Base-by-base conservation (phyloP, 108 stramenopile species). In the Epipyxis sp. region DNA sequence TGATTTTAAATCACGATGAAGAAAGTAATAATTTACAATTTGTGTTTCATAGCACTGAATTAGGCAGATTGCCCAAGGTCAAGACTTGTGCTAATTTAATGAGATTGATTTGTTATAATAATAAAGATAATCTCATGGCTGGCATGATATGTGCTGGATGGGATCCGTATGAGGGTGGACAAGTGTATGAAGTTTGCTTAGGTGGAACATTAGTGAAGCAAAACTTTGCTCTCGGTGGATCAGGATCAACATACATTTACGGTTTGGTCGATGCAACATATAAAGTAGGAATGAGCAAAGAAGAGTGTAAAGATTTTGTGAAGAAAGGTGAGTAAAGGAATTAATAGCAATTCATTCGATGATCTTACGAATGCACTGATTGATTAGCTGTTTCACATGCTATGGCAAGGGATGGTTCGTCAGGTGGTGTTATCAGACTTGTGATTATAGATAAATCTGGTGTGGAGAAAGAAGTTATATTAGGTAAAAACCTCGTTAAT, bases 131-230 rank as follows among this genome's bases (percentile, higher is more conserved):
- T 40, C 87, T 99, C 43, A 82, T 91, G 81, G 98, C 95, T 35
- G 96, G 95, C 54, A 92, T 97, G 72, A 99, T 99, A 83, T 86
- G 94, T n/a, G 96, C 90, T 0, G 98, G 98, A 39, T 96, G 93
- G 93, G 96, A 97, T 83, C 87, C 90, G 0, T 93, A 95, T 41
- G 89, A 93, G 34, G 92, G 92, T 20, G 94, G 94, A 3, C 76
- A 67, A n/a, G 88, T 90, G 57, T 90, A 95, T 85, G 90, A 87
- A 77, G 92, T 98, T 74, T 91, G 95, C 39, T 83, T 96, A 59
- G 98, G 98, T 2, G 98, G 96, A 37, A 89, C 95, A 0, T 86
- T 92, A 65, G 86, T 97, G 77, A 87, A 93, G 83, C 91, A 95
- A 84, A 91, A 93, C 41, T 94, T 90, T 86, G 93, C 97, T 27